Percentiles rank a stretch among this genome's conserved stretches.
phyloP scores from a whole-genome alignment of 2,329 filamentous ascomycete species.

The Sphaerostilbella broomeana region DNA sequence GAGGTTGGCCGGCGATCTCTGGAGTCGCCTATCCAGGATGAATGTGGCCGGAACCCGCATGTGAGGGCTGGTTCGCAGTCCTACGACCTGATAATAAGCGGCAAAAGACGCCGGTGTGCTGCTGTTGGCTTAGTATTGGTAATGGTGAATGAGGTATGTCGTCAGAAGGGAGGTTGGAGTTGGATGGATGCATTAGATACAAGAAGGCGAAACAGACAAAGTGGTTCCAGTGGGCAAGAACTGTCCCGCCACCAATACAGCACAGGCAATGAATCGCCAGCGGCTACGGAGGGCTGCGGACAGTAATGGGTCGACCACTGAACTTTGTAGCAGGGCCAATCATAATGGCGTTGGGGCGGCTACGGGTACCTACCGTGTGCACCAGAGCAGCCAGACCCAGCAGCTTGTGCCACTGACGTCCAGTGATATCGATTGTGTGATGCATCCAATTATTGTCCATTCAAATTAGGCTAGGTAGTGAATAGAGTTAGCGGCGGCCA shows the following conservation, averaged over 20 bases:
- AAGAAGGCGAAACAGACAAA: too few relatives aligned
- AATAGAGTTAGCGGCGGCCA: too few relatives aligned
- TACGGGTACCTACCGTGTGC: neutral
- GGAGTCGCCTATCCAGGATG: conserved; percentile 9
- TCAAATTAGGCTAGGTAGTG: too few relatives aligned
- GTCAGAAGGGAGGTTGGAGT: conserved; percentile 11
- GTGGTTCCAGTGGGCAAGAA: too few relatives aligned
- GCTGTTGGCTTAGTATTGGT: conserved; percentile 1
- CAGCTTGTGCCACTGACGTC: too few relatives aligned
- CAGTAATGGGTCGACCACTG: too few relatives aligned
- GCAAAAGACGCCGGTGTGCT: neutral
- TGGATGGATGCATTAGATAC: neutral
- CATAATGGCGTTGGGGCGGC: neutral
- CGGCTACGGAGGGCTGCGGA: too few relatives aligned
- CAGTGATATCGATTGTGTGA: too few relatives aligned
- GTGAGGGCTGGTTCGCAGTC: neutral
- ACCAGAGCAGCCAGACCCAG: neutral
- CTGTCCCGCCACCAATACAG: too few relatives aligned
- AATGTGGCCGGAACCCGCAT: conserved; percentile 9
- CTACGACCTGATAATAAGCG: neutral
- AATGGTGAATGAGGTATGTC: conserved; percentile 8
- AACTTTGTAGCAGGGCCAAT: too few relatives aligned
- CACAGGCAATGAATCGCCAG: too few relatives aligned
- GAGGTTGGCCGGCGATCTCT: conserved; percentile 1
- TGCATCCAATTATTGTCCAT: too few relatives aligned